These are phyloP conservation scores for Magnolia changhungtana DNA, from an alignment of 164 flowering plant species.

Conservation along the genomic window DNA sequence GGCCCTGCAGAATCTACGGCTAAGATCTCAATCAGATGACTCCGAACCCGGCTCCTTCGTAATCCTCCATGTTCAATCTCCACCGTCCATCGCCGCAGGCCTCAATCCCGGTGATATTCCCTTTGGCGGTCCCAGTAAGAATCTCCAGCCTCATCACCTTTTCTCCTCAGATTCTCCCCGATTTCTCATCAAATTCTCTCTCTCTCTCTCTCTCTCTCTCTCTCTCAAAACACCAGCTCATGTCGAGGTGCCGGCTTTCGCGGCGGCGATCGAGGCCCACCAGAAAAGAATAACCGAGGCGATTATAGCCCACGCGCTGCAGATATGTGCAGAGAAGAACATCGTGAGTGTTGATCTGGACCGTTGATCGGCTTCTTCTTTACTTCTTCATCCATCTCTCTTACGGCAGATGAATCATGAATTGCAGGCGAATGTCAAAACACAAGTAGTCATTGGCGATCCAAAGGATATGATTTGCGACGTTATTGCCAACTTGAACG, in stretches of 20 bases:
- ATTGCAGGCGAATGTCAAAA: slow-evolving; percentile 50
- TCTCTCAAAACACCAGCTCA: slow-evolving; percentile 25
- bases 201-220: neutral
- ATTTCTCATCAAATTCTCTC: neutral
- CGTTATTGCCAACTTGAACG: slow-evolving; percentile 48
- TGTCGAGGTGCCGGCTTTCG: slow-evolving; percentile 77
- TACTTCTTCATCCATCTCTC: neutral
- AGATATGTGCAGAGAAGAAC: slow-evolving; percentile 48
- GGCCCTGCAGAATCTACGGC: slow-evolving; percentile 68
- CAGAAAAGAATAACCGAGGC: slow-evolving; percentile 66
- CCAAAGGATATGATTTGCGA: slow-evolving; percentile 84
- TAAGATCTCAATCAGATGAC: slow-evolving; percentile 26
- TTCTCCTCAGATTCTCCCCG: neutral
- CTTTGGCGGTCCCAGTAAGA: slow-evolving; percentile 78
- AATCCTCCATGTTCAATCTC: slow-evolving; percentile 58
- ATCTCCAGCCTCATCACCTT: neutral
- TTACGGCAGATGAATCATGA: slow-evolving; percentile 1
- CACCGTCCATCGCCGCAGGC: slow-evolving; percentile 63
- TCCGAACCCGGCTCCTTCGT: slow-evolving; percentile 27
- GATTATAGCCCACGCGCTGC: slow-evolving; percentile 53
- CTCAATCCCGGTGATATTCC: slow-evolving; percentile 76
- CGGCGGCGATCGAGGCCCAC: slow-evolving; percentile 80
- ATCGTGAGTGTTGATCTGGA: slow-evolving; percentile 35
- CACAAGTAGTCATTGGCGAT: slow-evolving; percentile 63
- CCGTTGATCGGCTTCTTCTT: neutral